Evolutionary conservation across 2,329 filamentous ascomycete genomes (phyloP), one percentile per base, ranked within the genome.

Genomic region (Hypoxylon sp.): DNA sequence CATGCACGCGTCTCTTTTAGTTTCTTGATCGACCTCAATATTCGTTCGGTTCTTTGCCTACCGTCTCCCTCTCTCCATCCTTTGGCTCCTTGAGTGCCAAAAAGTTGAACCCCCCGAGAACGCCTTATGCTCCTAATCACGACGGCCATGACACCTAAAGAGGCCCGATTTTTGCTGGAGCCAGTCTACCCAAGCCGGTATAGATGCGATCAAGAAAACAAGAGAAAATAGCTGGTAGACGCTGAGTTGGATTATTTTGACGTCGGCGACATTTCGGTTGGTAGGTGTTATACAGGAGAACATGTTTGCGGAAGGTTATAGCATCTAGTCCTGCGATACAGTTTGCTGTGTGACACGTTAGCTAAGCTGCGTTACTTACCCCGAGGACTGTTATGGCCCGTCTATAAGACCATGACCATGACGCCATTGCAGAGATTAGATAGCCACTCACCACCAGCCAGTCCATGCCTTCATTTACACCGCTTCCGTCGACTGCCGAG

Each of bases 401-500:
- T n/a, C n/a, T n/a, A n/a, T 17, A 8, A 17, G 7, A n/a, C n/a
- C n/a, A n/a, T n/a, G n/a, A n/a, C 8, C 13, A 49, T 30, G 8
- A 28, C 22, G 46, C 13, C 48, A 19, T 32, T 13, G 20, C 34
- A 56, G 50, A 13, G 22, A 47, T n/a, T 43, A 37, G 26, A 26
- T 24, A 28, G 28, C 4, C 15, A 83, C 84, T 79, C 80, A 94
- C 92, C 84, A 96, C 93, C 76, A 99, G 83, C 95, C 95, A 99
- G 79, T 99, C 95, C 95, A 99, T 99, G 63, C 95, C 95, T 80
- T 99, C 95, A 67, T 90, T 92, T 46, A 99, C 92, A 77, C 95
- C 95, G 74, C 91, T 91, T 44, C 95, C 95, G 76, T 97, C 95
- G 59, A 99, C 94, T 13, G 95, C 95, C 70, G 92, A 97, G 79